Base-by-base conservation (phyloP, 768 basidiomycete species). In the Pleurotus citrinopileatus region DNA sequence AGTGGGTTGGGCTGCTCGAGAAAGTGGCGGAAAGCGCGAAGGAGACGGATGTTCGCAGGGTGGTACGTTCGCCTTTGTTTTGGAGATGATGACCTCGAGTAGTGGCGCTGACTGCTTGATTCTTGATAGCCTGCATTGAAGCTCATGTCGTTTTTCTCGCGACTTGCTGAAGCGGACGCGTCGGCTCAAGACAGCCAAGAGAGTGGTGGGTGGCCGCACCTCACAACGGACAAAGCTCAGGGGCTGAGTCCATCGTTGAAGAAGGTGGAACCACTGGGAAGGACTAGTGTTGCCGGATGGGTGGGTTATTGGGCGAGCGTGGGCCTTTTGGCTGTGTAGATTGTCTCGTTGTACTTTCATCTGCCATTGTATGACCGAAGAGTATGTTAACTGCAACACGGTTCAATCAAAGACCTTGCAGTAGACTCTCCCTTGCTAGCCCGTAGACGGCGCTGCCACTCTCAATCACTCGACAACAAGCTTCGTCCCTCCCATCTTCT, bases 401-500 rank as follows among this genome's bases (percentile, higher is more conserved):
- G n/a, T 34, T 34, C 32, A 10, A 10, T 34, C 3, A 89, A 42
- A 89, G 69, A 27, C 87, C 87, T 51, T 83, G 80, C 40, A 87
- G 61, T 59, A 82, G 73, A n/a, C 82, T 81, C 61, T 82, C 75
- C 27, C 73, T 77, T 36, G 76, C 73, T 52, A 74, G 79, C 17
- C 81, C 81, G 34, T 81, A 72, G 48, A 87, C 67, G 28, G 82
- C 53, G 17, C 73, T 75, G 45, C 79, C 80, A 27, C 78, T 79
- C 50, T 76, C 79, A 47, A 84, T 61, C 58, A 77, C 77, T 61
- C 75, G 82, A 67, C 78, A 84, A 13, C 86, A 84, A 51, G 88
- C 67, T 57, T 72, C 70, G 29, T 79, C 74, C 48, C 67, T 72
- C 7, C 81, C 86, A 53, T 76, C 75, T 65, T 88, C 86, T 55